Evolutionary conservation across 2,329 filamentous ascomycete genomes (phyloP).

Genomic region (Chaetomiaceae sp.): DNA sequence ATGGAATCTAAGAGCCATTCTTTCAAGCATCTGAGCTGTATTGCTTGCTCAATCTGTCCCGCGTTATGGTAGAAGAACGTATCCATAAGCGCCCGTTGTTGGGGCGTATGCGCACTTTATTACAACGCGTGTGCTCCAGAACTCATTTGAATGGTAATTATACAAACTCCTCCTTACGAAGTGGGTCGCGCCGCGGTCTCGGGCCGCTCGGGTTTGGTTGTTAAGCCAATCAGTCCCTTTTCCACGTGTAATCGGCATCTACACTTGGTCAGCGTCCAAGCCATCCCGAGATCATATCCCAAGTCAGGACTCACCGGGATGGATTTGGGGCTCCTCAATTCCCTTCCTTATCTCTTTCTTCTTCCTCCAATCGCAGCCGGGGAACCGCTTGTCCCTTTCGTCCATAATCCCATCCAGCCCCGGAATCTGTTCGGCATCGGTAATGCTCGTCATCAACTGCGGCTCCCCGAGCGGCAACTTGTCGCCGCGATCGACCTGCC

Average conservation of each 20-base stretch:
- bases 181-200: too few species aligned
- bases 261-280: neutral
- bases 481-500: constrained; percentile 77
- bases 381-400: constrained; percentile 43
- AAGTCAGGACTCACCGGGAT: constrained; percentile 33
- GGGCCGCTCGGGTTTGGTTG: too few species aligned
- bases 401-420: constrained; percentile 42
- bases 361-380: constrained; percentile 39
- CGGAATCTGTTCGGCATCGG: constrained; percentile 42
- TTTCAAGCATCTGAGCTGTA: too few species aligned
- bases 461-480: constrained; percentile 48
- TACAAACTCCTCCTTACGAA: too few species aligned
- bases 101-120: too few species aligned
- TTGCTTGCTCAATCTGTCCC: too few species aligned
- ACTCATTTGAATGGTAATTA: too few species aligned
- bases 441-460: constrained; percentile 52
- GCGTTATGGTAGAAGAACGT: too few species aligned
- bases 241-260: constrained; percentile 26
- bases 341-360: constrained; percentile 43
- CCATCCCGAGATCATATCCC: neutral
- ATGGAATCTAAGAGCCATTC: too few species aligned
- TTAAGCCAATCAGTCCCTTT: constrained; percentile 6
- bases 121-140: too few species aligned
- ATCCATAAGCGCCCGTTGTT: too few species aligned
- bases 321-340: constrained; percentile 40